A percentile compares a stretch with the other conserved stretches of the same genome.
These are phyloP conservation scores for Cicer bijugum DNA, from an alignment of 306 rosid genomes.

Conservation along the genomic window DNA sequence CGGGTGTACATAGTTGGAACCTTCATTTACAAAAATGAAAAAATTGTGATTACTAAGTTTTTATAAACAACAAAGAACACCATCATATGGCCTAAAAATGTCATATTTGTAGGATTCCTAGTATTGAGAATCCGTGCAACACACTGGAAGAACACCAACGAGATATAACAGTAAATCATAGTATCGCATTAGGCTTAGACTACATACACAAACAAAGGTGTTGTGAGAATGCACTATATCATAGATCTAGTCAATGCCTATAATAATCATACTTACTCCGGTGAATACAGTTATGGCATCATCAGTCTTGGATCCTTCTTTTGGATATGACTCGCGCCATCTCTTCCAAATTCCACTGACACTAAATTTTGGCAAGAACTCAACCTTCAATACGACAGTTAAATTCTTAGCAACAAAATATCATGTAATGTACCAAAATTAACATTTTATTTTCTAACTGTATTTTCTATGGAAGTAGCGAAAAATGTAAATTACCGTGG, in stretches of 20 bases:
- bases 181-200: neutral
- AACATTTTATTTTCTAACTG: neutral
- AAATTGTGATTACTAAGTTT: conserved; percentile 16
- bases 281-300: conserved; percentile 81
- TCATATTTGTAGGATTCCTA: conserved; percentile 3
- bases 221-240: conserved; percentile 17
- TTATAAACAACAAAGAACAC: conserved; percentile 24
- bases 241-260: conserved; percentile 25
- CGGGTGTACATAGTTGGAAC: conserved; percentile 94
- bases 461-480: conserved; percentile 28
- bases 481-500: conserved; percentile 65
- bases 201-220: conserved; percentile 22
- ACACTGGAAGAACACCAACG: no score
- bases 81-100: conserved; percentile 37
- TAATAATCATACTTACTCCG: conserved; percentile 70
- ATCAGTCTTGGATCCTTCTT: conserved; percentile 57
- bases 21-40: conserved; percentile 54
- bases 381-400: conserved; percentile 70
- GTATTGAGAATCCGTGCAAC: no score
- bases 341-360: conserved; percentile 95
- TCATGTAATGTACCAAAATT: conserved; percentile 1
- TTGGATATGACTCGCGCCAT: conserved; percentile 92
- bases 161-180: no score
- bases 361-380: conserved; percentile 92
- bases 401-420: conserved; percentile 40